Conservation (phyloP, 768 basidiomycete species). For the Rhodosporidiobolus odoratus region DNA sequence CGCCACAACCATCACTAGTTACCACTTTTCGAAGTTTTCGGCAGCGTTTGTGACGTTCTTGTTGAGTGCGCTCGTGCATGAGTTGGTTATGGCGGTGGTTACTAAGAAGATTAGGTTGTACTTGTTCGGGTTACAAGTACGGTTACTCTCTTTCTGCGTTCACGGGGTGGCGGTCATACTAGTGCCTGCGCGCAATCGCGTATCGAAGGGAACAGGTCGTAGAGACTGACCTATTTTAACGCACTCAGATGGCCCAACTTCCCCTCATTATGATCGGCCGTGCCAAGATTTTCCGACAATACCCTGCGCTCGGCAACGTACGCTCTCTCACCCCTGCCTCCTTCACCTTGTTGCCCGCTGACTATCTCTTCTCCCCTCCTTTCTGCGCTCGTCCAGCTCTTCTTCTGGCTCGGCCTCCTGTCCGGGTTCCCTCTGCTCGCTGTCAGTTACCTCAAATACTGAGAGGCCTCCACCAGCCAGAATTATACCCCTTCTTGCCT, state of each 20-base stretch:
- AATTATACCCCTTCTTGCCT: no score
- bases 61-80: slow-evolving; percentile 64
- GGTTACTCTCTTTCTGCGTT: slow-evolving; percentile 29
- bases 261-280: slow-evolving; percentile 80
- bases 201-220: neutral
- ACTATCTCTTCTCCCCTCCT: neutral
- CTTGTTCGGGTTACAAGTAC: slow-evolving; percentile 68
- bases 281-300: slow-evolving; percentile 68
- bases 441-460: slow-evolving; percentile 64
- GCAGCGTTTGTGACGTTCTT: slow-evolving; percentile 93
- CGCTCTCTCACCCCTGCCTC: neutral
- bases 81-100: slow-evolving; percentile 93
- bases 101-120: slow-evolving; percentile 82
- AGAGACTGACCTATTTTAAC: neutral
- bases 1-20: slow-evolving; percentile 72
- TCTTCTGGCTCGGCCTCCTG: slow-evolving; percentile 86
- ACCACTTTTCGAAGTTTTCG: slow-evolving; percentile 65
- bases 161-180: neutral
- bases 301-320: slow-evolving; percentile 60
- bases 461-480: neutral
- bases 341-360: neutral
- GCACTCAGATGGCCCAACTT: slow-evolving; percentile 75
- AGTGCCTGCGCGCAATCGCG: neutral
- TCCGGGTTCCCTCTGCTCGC: slow-evolving; percentile 87
- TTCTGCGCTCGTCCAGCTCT: slow-evolving; percentile 46